Base-by-base conservation (phyloP, 2,329 filamentous ascomycete species). In the Phaeosphaeriaceae sp. region DNA sequence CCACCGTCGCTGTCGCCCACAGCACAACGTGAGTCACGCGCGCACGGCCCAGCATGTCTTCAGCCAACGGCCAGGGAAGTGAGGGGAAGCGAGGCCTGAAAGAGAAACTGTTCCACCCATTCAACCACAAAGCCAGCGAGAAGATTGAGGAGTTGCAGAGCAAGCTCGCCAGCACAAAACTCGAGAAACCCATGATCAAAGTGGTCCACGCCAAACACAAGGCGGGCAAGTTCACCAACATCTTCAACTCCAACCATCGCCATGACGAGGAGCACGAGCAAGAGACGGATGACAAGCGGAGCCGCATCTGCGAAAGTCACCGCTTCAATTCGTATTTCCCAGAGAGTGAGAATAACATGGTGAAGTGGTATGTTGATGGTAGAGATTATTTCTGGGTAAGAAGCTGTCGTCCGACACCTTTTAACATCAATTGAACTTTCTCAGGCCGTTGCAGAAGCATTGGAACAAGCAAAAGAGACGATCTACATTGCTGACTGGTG, bases 401-500 rank as follows among this genome's bases (percentile, higher is more conserved):
- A 48, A 7, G n/a, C 25, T 3, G 6, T 13, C 21, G 15, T 17
- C 6, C 17, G 19, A 47, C 36, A 36, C 42, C 21, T 27, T 25
- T 1, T 5, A 25, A 45, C 33, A 48, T 44, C 41, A 19, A 44
- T 54, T 31, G 54, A 48, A 49, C 54, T 6, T 19, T n/a, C 4
- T 4, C 51, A 72, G 70, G 90, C 95, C 19, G 93, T 99, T 11
- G 96, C 93, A 0, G 88, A 89, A 33, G 94, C 93, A 0, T 83
- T 98, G n/a, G 93, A 98, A 63, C 85, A 89, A 58, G 95, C 95
- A 40, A 91, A 91, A 71, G 94, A 98, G 79, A 90, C 90, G 47
- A 97, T 99, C 68, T 99, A 98, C 78, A 96, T 99, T 65, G 90
- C 85, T 58, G 95, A 98, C 73, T 99, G 94, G 95, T 98, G 95